A percentile compares a stretch with the other conserved stretches of the same genome.
phyloP scores from a whole-genome alignment of 805 yeast genomes.

The Metschnikowia aberdeeniae region DNA sequence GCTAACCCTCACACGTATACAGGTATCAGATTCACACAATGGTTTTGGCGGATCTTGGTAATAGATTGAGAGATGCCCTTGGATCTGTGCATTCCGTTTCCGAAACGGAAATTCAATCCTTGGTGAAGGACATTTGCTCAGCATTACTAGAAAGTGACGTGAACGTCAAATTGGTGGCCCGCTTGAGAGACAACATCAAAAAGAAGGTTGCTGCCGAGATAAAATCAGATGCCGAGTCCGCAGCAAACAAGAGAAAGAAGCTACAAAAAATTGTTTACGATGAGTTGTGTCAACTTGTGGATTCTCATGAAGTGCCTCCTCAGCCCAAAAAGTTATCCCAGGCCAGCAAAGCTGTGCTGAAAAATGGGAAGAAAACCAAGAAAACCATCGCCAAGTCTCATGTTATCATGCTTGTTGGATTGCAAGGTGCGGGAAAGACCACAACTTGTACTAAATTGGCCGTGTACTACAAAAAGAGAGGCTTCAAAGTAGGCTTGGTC shows the following conservation, averaged over 20 bases:
- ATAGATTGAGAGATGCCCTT: constrained; percentile 40
- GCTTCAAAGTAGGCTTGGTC: constrained; percentile 91
- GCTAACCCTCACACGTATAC: not conserved
- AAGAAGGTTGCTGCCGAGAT: constrained; percentile 51
- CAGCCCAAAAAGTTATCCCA: constrained; percentile 77
- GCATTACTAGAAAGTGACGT: constrained; percentile 95
- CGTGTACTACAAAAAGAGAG: constrained; percentile 87
- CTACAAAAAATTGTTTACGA: constrained; percentile 92
- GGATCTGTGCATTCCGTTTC: constrained; percentile 40
- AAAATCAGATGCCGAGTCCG: constrained; percentile 43
- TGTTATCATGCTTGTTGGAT: constrained; percentile 95
- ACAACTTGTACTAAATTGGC: constrained; percentile 97
- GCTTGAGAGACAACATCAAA: constrained; percentile 58
- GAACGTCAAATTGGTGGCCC: constrained; percentile 77
- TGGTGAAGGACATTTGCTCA: constrained; percentile 84
- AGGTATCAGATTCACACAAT: constrained; percentile 15
- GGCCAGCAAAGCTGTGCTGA: constrained; percentile 17
- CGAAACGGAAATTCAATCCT: constrained; percentile 35
- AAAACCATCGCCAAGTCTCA: constrained; percentile 27
- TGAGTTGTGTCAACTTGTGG: constrained; percentile 83
- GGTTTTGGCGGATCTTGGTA: constrained; percentile 47
- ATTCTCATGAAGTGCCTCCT: constrained; percentile 58
- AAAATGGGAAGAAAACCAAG: constrained; percentile 27
- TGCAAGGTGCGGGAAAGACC: constrained; percentile 98
- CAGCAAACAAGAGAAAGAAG: constrained; percentile 70